Conservation (phyloP, 2,329 filamentous ascomycete species). For the Verticillium dahliae region DNA sequence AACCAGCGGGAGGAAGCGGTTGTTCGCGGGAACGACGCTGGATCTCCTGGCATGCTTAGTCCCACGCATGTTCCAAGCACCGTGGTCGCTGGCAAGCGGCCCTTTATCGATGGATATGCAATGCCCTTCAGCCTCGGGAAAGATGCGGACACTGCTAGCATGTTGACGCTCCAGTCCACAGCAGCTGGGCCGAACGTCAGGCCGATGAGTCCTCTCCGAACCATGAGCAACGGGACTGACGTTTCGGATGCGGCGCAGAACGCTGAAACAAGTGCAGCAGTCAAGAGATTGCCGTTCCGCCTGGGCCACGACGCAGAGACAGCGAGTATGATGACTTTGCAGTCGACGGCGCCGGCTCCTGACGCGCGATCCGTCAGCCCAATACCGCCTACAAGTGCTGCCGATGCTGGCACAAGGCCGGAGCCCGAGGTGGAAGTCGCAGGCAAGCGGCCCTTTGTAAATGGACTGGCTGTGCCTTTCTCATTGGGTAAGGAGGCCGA, state of each 20-base stretch:
- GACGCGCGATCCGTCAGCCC: constrained; percentile 27
- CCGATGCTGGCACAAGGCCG: neutral
- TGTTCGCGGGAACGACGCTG: constrained; percentile 15
- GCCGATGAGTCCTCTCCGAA: constrained; percentile 22
- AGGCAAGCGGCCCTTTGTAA: constrained; percentile 59
- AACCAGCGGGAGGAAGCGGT: constrained; percentile 7
- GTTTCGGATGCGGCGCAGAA: neutral
- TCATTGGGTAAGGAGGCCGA: constrained; percentile 57
- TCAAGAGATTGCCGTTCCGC: constrained; percentile 67
- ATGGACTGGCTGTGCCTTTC: constrained; percentile 68
- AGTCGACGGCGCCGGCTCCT: constrained; percentile 29
- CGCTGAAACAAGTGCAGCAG: constrained; percentile 43
- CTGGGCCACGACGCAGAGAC: constrained; percentile 57
- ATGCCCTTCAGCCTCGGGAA: constrained; percentile 65
- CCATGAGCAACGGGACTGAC: neutral
- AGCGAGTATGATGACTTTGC: constrained; percentile 64
- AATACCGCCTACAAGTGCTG: neutral
- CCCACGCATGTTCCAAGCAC: constrained; percentile 36
- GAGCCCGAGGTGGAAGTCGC: constrained; percentile 41
- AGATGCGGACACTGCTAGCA: constrained; percentile 61
- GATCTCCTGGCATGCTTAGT: constrained; percentile 32
- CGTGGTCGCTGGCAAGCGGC: constrained; percentile 53
- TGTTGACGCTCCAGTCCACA: constrained; percentile 54
- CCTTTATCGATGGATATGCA: constrained; percentile 62
- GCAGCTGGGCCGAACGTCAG: constrained; percentile 23